Evolutionary conservation across 2,329 filamentous ascomycete genomes (phyloP).

Genomic region (Talaromyces rugulosus): DNA sequence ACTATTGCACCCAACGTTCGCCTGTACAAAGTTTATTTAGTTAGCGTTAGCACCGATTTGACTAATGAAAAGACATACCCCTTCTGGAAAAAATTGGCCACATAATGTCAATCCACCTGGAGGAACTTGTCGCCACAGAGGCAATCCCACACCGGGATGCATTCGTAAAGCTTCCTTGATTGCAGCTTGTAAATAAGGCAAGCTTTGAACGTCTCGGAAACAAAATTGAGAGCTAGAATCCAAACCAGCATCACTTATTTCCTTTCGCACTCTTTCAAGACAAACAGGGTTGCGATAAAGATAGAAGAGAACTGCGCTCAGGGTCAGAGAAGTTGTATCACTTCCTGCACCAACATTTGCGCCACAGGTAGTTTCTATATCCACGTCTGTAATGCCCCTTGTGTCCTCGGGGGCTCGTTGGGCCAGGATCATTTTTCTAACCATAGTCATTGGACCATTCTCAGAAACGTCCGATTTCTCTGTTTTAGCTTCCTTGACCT

Average conservation of each 20-base stretch:
- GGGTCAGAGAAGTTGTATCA: conserved; percentile 30
- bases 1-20: neutral
- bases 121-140: conserved; percentile 1
- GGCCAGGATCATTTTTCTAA: neutral
- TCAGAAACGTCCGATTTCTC: neutral
- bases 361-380: neutral
- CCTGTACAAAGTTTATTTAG: no score
- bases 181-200: neutral
- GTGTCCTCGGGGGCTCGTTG: neutral
- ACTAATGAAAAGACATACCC: neutral
- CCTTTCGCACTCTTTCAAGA: conserved; percentile 20
- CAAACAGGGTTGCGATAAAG: conserved; percentile 21
- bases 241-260: conserved; percentile 15
- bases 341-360: conserved; percentile 19
- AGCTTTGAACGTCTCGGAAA: neutral
- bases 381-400: neutral
- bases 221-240: neutral
- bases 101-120: neutral
- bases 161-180: neutral
- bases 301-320: conserved; percentile 29
- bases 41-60: no score
- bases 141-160: neutral
- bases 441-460: neutral
- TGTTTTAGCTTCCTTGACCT: neutral
- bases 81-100: conserved; percentile 1